Conservation (phyloP, 768 basidiomycete species). For the Porpolomopsis calyptriformis region DNA sequence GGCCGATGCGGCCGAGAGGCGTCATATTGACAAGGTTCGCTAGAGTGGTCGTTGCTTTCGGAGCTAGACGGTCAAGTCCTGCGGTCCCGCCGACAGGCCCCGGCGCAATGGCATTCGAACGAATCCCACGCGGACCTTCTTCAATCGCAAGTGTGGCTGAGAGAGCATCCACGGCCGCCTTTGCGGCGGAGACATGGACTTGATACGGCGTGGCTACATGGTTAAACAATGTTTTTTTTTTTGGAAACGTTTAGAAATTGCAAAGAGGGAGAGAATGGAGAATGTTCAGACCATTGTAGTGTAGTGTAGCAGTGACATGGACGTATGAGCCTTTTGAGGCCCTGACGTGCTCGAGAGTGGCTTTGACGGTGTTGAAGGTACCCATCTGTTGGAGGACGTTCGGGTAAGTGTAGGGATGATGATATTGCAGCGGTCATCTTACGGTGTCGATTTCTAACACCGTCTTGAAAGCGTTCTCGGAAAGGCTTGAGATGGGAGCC, state of each 20-base stretch:
- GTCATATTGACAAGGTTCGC: slow-evolving; percentile 16
- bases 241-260: too few relatives aligned
- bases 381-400: slow-evolving; percentile 47
- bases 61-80: slow-evolving; percentile 51
- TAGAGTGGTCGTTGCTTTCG: slow-evolving; percentile 17
- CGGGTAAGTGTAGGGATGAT: background rate
- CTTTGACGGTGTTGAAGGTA: slow-evolving; percentile 91
- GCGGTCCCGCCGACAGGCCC: slow-evolving; percentile 77
- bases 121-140: slow-evolving; percentile 90
- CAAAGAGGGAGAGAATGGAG: slow-evolving; percentile 11
- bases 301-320: slow-evolving; percentile 82
- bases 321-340: slow-evolving; percentile 72
- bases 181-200: slow-evolving; percentile 89
- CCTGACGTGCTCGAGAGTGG: slow-evolving; percentile 68
- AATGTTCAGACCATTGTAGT: slow-evolving; percentile 54
- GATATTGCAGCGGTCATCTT: slow-evolving; percentile 1
- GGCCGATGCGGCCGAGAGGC: slow-evolving; percentile 44
- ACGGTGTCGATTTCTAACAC: slow-evolving; percentile 93
- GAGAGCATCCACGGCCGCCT: slow-evolving; percentile 87
- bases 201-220: slow-evolving; percentile 67
- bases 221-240: too few relatives aligned
- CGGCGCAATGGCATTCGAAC: slow-evolving; percentile 79
- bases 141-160: slow-evolving; percentile 82
- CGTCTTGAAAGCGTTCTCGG: slow-evolving; percentile 84
- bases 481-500: slow-evolving; percentile 71